phyloP scores from a whole-genome alignment of 768 basidiomycete species.

The Amanita phalloides region DNA sequence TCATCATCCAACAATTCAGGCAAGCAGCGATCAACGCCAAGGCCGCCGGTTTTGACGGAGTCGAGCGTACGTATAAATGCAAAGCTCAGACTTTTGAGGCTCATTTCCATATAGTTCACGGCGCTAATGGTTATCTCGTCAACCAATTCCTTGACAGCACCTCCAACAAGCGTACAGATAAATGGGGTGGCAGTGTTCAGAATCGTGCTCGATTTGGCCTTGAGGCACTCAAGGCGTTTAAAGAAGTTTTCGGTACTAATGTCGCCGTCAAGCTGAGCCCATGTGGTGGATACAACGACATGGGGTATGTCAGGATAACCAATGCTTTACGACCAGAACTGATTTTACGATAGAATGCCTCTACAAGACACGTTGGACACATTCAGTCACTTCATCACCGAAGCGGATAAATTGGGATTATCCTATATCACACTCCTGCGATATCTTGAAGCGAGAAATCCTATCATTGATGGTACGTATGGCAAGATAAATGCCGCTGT shows the following conservation, averaged over 20 bases:
- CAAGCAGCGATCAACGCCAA: conserved; percentile 37
- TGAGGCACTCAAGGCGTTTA: conserved; percentile 35
- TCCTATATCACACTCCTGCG: conserved; percentile 22
- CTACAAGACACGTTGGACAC: conserved; percentile 32
- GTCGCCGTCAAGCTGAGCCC: conserved; percentile 36
- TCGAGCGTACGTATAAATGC: conserved; percentile 26
- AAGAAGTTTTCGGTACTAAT: conserved; percentile 30
- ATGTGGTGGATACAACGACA: conserved; percentile 34
- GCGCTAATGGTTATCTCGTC: conserved; percentile 32
- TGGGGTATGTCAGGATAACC: conserved; percentile 20
- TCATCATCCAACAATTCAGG: conserved; percentile 26
- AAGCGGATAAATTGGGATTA: conserved; percentile 25
- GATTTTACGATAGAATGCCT: conserved; percentile 22
- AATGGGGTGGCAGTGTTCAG: conserved; percentile 50
- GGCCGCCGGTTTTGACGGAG: conserved; percentile 46
- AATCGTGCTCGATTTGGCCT: conserved; percentile 44
- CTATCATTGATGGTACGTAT: conserved; percentile 20
- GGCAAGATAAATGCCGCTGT: background rate
- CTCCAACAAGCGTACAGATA: conserved; percentile 41
- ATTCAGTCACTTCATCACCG: conserved; percentile 27
- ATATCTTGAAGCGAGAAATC: conserved; percentile 14
- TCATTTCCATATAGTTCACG: conserved; percentile 21
- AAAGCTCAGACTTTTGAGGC: background rate
- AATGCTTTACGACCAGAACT: background rate
- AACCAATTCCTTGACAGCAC: conserved; percentile 40